Base-by-base conservation (phyloP, 139 green algal species). In the Microglena sp. region DNA sequence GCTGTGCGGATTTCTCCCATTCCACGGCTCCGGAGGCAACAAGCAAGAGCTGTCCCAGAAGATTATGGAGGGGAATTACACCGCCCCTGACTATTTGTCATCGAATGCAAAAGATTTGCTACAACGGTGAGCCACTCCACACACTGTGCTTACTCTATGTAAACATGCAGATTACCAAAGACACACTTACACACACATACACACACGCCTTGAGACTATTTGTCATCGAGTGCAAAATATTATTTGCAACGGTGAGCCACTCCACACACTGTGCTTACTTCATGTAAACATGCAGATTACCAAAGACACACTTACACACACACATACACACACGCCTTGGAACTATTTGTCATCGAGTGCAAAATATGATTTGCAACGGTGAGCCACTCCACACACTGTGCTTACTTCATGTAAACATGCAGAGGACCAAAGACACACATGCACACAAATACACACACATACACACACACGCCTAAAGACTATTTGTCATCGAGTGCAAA, bases 1-100 rank as follows among this genome's bases (percentile, higher is more conserved):
- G 82, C 62, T 95, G 62, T 72, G 72, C 0, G 89, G 87, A 28
- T 85, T 86, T 70, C 77, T 94, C 59, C 87, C 87, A 54, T 94
- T 94, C 79, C 84, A 92, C 69, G 76, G 79, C 46, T 78, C 73
- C 27, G 70, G 67, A 5, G 77, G 81, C 32, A 80, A 84, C 73
- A 84, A 84, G 67, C 81, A 91, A 70, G 79, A 87, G 72, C 79
- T 94, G 64, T 88, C 80, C 66, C 66, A 79, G 55, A 88, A 88
- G 75, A 91, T 91, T 68, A 82, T 89, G 68, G 68, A 72, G 6
- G 84, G 84, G 33, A 63, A 34, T 33, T 70, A 64, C 64, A 70
- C 5, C 21, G 5, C 21, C 4, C 65, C 65, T 2, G 65, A 65
- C 2, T 60, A 27, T 11, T 26, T 71, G n/a, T 55, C 36, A 2